Evolutionary conservation across 345 rosid genomes (phyloP).

Genomic region (Durio zibethinus): DNA sequence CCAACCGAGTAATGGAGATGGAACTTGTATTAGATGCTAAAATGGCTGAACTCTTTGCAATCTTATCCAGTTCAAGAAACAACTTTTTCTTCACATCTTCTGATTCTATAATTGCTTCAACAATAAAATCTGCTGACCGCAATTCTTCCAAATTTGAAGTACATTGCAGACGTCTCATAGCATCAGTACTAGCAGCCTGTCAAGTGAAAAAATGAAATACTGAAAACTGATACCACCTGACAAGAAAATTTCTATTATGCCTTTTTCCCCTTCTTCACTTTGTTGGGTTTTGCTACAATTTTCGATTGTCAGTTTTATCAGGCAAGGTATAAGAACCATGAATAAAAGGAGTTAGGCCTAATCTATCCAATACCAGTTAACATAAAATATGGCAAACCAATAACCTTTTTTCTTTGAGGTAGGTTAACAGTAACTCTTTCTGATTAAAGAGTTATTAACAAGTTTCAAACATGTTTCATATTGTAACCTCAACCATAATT

Average conservation of each 20-base stretch:
- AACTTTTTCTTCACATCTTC: slow-evolving; percentile 73
- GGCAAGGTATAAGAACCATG: neutral
- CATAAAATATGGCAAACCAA: no score
- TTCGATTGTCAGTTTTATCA: neutral
- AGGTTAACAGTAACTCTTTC: neutral
- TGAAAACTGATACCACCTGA: neutral
- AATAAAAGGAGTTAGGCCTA: neutral
- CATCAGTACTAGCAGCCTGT: slow-evolving; percentile 57
- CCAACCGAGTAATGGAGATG: slow-evolving; percentile 84
- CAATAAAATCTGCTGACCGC: slow-evolving; percentile 50
- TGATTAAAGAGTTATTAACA: neutral
- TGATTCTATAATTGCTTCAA: slow-evolving; percentile 89
- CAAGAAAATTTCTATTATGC: neutral
- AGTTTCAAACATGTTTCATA: neutral
- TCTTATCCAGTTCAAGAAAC: slow-evolving; percentile 56
- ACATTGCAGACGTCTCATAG: slow-evolving; percentile 51
- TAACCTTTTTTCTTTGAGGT: neutral
- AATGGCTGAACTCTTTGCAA: slow-evolving; percentile 59
- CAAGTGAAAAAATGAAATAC: neutral
- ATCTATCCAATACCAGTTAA: no score
- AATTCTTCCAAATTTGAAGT: slow-evolving; percentile 64
- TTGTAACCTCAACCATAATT: neutral
- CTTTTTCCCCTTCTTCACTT: neutral
- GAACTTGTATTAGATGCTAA: slow-evolving; percentile 94
- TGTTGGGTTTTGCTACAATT: neutral